Conservation (phyloP, 202 grass and related monocot genomes). For the Zizania palustris region DNA sequence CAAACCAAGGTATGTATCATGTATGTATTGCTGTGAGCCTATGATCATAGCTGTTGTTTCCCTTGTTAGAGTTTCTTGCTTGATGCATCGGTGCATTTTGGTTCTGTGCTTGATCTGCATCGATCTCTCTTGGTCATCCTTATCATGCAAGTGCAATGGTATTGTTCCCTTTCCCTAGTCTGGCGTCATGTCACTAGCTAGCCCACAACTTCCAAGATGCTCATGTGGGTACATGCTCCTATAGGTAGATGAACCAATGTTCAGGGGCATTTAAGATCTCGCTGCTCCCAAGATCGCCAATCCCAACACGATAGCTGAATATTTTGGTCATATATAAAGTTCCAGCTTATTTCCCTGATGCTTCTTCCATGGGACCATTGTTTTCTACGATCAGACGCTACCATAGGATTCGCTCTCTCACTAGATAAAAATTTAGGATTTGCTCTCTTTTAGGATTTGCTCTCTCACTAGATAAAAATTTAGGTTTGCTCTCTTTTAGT, state of each 20-base stretch:
- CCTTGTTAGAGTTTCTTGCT: not conserved
- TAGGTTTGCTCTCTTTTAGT: no score
- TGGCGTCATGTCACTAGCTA: constrained; percentile 46
- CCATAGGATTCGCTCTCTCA: not conserved
- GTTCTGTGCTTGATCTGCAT: constrained; percentile 25
- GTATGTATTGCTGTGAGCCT: not conserved
- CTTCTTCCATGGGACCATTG: constrained; percentile 4
- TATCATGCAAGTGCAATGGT: constrained; percentile 20
- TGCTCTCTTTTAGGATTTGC: no score
- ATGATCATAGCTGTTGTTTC: not conserved
- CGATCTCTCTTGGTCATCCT: constrained; percentile 25
- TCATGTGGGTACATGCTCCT: constrained; percentile 47
- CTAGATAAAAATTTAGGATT: no score
- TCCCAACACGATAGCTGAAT: constrained; percentile 55
- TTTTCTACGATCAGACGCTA: constrained; percentile 4
- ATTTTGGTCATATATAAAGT: constrained; percentile 21
- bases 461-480: no score
- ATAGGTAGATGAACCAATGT: constrained; percentile 33
- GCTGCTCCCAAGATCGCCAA: constrained; percentile 51
- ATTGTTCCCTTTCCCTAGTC: constrained; percentile 36
- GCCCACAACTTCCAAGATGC: constrained; percentile 63
- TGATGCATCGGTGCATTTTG: constrained; percentile 17
- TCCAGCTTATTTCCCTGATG: constrained; percentile 18
- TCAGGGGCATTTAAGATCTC: constrained; percentile 44
- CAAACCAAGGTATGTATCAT: constrained; percentile 35